Base-by-base conservation (phyloP, 129 eudicot species). In the Deinandra increscens region DNA sequence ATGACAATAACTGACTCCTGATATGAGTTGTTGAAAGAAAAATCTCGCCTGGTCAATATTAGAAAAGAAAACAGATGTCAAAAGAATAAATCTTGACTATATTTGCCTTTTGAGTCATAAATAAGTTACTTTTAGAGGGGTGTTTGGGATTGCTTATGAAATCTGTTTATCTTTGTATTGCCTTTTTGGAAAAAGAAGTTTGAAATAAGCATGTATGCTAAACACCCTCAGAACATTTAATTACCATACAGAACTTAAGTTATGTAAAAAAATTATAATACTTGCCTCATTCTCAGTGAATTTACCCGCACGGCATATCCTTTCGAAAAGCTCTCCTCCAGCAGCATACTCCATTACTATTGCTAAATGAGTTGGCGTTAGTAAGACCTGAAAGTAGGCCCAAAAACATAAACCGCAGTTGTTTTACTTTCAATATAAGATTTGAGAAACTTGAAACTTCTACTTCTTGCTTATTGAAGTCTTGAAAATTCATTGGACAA, bases 261-360 rank as follows among this genome's bases (percentile, higher is more conserved):
- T 31, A 55, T 20, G 5, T 22, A 55, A 23, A 11, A 20, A 42
- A 1, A 0, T 39, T 37, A 44, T 23, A 2, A 44, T 34, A 43
- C 66, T 72, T 80, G 73, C 95, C 95, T 87, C 95, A 5, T 82
- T 80, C 72, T 87, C 95, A 13, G 78, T 73, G 69, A 85, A 87
- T 75, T 84, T 80, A 39, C 90, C 95, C 50, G 81, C 83, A 7
- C 73, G 81, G 67, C 80, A 75, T 72, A 85, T 85, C 78, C 95
- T 58, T 62, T 76, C 81, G 73, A 82, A 88, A 76, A 88, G 95
- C 66, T 88, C 95, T 64, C 91, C 95, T 43, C 95, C 95, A 0
- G 95, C 86, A 26, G 95, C 95, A 79, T 88, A 88, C 79, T 88
- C 91, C 95, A 88, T 88, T 44, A 88, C 95, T 41, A 88, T 85